Percentiles rank a stretch among this genome's conserved stretches.
These are phyloP conservation scores for Kodamaea derodonti DNA, from an alignment of 1,139 yeast genomes.

Conservation along the genomic window DNA sequence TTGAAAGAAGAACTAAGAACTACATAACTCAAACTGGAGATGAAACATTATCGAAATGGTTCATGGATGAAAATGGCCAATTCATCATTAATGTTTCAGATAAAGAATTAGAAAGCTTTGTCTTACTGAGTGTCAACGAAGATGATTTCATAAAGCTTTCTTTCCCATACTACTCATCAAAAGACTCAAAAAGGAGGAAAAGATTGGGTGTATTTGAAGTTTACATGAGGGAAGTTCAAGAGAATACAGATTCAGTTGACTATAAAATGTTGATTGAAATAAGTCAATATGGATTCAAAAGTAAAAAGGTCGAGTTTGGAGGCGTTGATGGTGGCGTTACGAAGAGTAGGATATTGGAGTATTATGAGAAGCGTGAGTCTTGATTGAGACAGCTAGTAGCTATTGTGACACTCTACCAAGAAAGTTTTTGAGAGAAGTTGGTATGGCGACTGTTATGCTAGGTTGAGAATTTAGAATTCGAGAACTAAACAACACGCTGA, in stretches of 20 bases:
- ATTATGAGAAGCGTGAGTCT: too few species aligned
- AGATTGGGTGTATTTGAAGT: constrained; percentile 34
- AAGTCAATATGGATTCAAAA: constrained; percentile 17
- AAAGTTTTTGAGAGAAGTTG: too few species aligned
- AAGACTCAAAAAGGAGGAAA: constrained; percentile 14
- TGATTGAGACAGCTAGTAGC: too few species aligned
- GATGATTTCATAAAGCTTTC: constrained; percentile 29
- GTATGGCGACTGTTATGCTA: too few species aligned
- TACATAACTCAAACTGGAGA: constrained; percentile 5
- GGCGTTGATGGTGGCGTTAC: constrained; percentile 12
- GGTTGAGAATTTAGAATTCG: too few species aligned
- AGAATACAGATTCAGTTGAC: constrained; percentile 10
- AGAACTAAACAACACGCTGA: too few species aligned
- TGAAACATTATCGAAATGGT: constrained; percentile 6
- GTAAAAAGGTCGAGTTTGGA: constrained; percentile 9
- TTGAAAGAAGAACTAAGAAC: constrained; percentile 22
- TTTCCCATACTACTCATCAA: constrained; percentile 25
- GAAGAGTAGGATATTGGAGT: constrained; percentile 16
- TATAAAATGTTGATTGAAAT: constrained; percentile 26
- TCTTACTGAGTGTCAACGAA: constrained; percentile 9
- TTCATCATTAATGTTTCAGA: constrained; percentile 17
- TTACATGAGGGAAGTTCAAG: constrained; percentile 22
- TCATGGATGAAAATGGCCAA: constrained; percentile 29
- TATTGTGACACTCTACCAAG: too few species aligned
- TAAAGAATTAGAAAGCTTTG: constrained; percentile 12